phyloP scores from a whole-genome alignment of 2,329 filamentous ascomycete genomes.

The Colletotrichum sp. region DNA sequence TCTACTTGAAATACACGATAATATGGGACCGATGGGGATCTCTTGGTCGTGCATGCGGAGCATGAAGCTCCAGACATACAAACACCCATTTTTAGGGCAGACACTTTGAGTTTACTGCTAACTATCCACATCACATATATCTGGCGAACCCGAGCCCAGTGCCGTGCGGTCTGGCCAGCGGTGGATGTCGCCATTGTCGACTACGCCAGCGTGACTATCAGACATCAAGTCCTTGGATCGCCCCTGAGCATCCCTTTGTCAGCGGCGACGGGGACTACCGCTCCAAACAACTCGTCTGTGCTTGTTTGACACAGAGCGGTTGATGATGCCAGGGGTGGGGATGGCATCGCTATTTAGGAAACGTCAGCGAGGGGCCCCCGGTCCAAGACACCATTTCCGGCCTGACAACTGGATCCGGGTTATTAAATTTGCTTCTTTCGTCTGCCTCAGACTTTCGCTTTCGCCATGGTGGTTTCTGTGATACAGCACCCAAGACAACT shows the following conservation, averaged over 20 bases:
- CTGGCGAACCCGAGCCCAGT: neutral
- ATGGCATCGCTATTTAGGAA: neutral
- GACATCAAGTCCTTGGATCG: neutral
- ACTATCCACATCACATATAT: neutral
- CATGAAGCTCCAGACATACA: neutral
- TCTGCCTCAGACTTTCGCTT: neutral
- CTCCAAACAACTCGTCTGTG: neutral
- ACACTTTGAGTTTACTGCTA: neutral
- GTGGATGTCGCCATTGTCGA: neutral
- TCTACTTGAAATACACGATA: neutral
- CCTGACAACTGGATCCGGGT: neutral
- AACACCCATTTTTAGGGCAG: neutral
- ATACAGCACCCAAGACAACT: neutral
- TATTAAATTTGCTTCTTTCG: neutral
- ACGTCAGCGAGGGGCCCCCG: neutral
- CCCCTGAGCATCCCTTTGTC: neutral
- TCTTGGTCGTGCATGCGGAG: neutral
- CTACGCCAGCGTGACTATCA: neutral
- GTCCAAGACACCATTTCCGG: neutral
- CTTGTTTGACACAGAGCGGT: slow-evolving; percentile 8
- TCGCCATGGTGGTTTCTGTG: neutral
- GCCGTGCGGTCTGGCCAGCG: neutral
- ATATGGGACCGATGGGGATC: neutral
- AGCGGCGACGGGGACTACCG: neutral
- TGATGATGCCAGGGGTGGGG: neutral